Evolutionary conservation across 1,139 yeast species (phyloP).

Genomic region (Sugiyamaella paludigena): DNA sequence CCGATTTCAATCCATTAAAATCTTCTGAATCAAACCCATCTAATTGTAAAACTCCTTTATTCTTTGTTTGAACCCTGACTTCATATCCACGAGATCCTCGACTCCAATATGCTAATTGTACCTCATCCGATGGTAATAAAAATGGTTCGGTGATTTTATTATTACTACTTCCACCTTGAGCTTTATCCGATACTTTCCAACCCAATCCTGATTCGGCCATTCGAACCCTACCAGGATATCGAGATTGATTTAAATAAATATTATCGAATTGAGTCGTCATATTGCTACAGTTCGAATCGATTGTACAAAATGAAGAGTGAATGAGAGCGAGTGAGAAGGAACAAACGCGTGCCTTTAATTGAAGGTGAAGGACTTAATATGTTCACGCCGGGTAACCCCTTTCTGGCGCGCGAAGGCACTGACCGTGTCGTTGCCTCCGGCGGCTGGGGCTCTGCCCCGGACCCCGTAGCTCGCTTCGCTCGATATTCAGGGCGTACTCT

Average conservation of each 20-base stretch:
- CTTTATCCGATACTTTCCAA: slow-evolving; percentile 71
- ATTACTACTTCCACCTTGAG: slow-evolving; percentile 51
- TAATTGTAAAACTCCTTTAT: slow-evolving; percentile 77
- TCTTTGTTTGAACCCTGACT: slow-evolving; percentile 82
- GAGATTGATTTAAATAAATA: slow-evolving; percentile 84
- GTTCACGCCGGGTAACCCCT: too few relatives aligned
- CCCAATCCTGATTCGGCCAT: slow-evolving; percentile 94
- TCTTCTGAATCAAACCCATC: slow-evolving; percentile 92
- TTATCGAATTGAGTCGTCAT: slow-evolving; percentile 64
- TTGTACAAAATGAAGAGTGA: too few relatives aligned
- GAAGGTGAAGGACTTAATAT: too few relatives aligned
- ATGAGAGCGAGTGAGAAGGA: too few relatives aligned
- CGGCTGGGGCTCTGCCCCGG: too few relatives aligned
- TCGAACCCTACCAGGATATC: slow-evolving; percentile 83
- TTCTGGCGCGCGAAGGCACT: too few relatives aligned
- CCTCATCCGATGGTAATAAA: slow-evolving; percentile 78
- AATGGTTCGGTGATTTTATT: slow-evolving; percentile 61
- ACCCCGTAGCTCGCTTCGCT: too few relatives aligned
- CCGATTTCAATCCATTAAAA: slow-evolving; percentile 74
- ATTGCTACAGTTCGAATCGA: too few relatives aligned
- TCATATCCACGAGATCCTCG: slow-evolving; percentile 92
- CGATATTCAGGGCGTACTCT: too few relatives aligned
- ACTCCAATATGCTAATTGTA: slow-evolving; percentile 82
- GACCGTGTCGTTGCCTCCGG: too few relatives aligned
- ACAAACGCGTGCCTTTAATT: too few relatives aligned